Evolutionary conservation across 1,284 basidiomycete species (phyloP).

Genomic region (Boletus semigastroideus): DNA sequence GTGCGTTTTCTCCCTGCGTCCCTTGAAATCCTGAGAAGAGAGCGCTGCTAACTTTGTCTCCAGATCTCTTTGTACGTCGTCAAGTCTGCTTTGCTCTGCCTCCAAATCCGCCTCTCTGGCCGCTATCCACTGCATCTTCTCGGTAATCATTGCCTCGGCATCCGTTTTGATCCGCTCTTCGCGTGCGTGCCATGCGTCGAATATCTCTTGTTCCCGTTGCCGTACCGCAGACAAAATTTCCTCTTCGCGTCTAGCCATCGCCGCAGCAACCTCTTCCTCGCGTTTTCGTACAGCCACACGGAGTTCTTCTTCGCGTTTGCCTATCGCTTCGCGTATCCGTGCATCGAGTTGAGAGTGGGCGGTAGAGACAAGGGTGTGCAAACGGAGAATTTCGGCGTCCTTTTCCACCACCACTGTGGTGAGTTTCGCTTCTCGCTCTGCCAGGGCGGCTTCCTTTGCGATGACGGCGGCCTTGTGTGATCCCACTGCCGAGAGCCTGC

Average conservation of each 20-base stretch:
- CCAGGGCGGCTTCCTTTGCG: conserved; percentile 51
- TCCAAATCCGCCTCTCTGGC: conserved; percentile 52
- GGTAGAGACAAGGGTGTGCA: conserved; percentile 44
- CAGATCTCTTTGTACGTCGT: conserved; percentile 43
- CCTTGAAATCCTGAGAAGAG: conserved; percentile 43
- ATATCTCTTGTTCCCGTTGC: conserved; percentile 65
- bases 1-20: conserved; percentile 55
- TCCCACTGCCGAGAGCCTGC: conserved; percentile 58
- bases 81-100: conserved; percentile 50
- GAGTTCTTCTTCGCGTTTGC: conserved; percentile 62
- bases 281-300: conserved; percentile 62
- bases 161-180: conserved; percentile 57
- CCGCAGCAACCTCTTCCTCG: conserved; percentile 67
- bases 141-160: conserved; percentile 48
- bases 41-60: conserved; percentile 45
- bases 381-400: conserved; percentile 54
- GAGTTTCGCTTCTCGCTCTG: conserved; percentile 55
- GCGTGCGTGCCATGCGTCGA: conserved; percentile 57
- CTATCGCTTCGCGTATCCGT: conserved; percentile 59
- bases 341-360: conserved; percentile 45
- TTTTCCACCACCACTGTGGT: conserved; percentile 49
- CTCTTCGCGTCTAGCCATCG: conserved; percentile 65
- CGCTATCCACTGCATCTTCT: conserved; percentile 53
- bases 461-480: conserved; percentile 53
- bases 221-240: conserved; percentile 71